Evolutionary conservation across 2,329 filamentous ascomycete genomes (phyloP).

Genomic region (Microdochium paspali): DNA sequence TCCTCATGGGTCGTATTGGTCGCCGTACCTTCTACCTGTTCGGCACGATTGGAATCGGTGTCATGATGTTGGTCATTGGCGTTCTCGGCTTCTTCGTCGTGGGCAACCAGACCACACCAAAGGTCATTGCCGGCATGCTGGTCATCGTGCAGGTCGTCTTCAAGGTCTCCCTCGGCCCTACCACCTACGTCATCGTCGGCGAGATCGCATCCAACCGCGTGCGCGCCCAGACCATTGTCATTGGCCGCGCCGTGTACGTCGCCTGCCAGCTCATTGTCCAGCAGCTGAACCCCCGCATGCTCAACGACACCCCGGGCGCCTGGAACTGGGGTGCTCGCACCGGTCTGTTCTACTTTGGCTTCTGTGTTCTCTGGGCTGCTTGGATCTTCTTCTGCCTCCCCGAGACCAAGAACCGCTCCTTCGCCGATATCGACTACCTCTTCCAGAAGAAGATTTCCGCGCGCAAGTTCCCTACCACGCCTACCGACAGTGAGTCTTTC

Average conservation of each 20-base stretch:
- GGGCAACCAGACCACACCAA: conserved; percentile 21
- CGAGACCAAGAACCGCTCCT: conserved; percentile 33
- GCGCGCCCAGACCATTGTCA: conserved; percentile 32
- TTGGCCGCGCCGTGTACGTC: conserved; percentile 32
- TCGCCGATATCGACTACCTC: conserved; percentile 38
- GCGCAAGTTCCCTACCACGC: conserved; percentile 20
- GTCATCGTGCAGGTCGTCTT: conserved; percentile 31
- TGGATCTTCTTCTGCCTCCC: conserved; percentile 35
- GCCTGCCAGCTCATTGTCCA: conserved; percentile 27
- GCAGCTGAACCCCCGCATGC: conserved; percentile 25
- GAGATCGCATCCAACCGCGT: conserved; percentile 34
- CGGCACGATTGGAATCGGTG: conserved; percentile 27
- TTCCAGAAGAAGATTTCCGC: conserved; percentile 27
- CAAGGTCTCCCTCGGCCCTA: conserved; percentile 33
- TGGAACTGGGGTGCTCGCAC: conserved; percentile 27
- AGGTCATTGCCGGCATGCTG: conserved; percentile 14
- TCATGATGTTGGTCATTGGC: conserved; percentile 30
- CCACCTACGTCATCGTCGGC: conserved; percentile 31
- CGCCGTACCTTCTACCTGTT: conserved; percentile 28
- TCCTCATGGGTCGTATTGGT: conserved; percentile 24
- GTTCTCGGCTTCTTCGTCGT: conserved; percentile 23
- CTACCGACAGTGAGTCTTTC: conserved; percentile 17
- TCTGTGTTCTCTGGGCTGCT: conserved; percentile 28
- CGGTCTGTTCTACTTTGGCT: conserved; percentile 23
- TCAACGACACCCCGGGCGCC: conserved; percentile 15